These are phyloP conservation scores for Talaromyces rugulosus DNA, from an alignment of 2,329 filamentous ascomycete genomes.

Conservation along the genomic window DNA sequence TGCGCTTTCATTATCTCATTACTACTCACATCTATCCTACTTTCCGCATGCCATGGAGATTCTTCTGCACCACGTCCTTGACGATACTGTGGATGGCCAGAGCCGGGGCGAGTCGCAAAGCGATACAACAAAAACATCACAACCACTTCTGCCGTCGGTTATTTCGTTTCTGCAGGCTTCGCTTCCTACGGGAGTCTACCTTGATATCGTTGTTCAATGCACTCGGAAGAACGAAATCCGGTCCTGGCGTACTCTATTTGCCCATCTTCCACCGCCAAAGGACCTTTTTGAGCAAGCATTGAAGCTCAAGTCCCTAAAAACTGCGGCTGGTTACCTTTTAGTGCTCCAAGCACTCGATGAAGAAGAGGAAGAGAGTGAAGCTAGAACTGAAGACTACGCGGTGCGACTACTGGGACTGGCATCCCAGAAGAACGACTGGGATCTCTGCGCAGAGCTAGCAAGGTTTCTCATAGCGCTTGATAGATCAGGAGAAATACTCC, in stretches of 20 bases:
- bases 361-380: constrained; percentile 45
- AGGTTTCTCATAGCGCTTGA: constrained; percentile 94
- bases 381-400: constrained; percentile 53
- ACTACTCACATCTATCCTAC: constrained; percentile 83
- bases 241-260: constrained; percentile 91
- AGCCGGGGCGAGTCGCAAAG: constrained; percentile 24
- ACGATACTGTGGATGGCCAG: constrained; percentile 79
- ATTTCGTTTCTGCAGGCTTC: constrained; percentile 65
- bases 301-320: constrained; percentile 80
- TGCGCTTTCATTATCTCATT: constrained; percentile 74
- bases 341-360: constrained; percentile 78
- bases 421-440: constrained; percentile 84
- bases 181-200: constrained; percentile 66
- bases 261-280: constrained; percentile 82
- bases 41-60: constrained; percentile 92
- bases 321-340: constrained; percentile 92
- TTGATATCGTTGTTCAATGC: constrained; percentile 94
- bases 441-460: constrained; percentile 89
- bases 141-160: constrained; percentile 44
- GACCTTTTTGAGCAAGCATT: constrained; percentile 92
- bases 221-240: constrained; percentile 94
- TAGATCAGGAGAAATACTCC: constrained; percentile 72
- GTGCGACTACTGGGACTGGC: constrained; percentile 77
- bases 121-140: constrained; percentile 22
- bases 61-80: constrained; percentile 84